Conservation (phyloP, 495 filamentous ascomycete species). For the Apiosordaria backusii region DNA sequence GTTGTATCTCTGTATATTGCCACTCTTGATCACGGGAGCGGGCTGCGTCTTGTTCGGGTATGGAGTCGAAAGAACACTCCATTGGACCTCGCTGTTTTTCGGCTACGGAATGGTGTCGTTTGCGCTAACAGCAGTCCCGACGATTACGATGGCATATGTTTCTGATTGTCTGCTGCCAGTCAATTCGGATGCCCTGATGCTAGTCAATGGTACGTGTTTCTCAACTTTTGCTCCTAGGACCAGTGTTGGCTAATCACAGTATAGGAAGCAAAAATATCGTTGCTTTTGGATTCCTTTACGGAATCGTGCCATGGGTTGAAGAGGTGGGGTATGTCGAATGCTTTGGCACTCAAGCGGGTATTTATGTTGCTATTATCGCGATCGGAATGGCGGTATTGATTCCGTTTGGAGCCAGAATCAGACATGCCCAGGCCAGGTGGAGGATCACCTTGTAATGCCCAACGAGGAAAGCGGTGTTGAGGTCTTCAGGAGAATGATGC, state of each 20-base stretch:
- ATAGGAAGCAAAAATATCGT: slow-evolving; percentile 34
- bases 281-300: slow-evolving; percentile 33
- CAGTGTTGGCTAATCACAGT: slow-evolving; percentile 5
- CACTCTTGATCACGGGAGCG: slow-evolving; percentile 35
- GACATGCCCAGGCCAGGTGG: slow-evolving; percentile 31
- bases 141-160: slow-evolving; percentile 35
- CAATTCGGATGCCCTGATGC: slow-evolving; percentile 35
- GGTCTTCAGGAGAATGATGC: background rate
- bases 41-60: slow-evolving; percentile 41
- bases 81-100: slow-evolving; percentile 35
- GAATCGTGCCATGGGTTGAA: slow-evolving; percentile 47
- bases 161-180: slow-evolving; percentile 34
- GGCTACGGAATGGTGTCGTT: slow-evolving; percentile 35
- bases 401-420: slow-evolving; percentile 30
- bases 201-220: slow-evolving; percentile 32
- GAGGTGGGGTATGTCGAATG: slow-evolving; percentile 47
- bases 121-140: slow-evolving; percentile 35
- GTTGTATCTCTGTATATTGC: slow-evolving; percentile 46
- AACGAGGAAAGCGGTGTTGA: background rate
- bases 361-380: slow-evolving; percentile 34
- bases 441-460: slow-evolving; percentile 29
- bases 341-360: slow-evolving; percentile 53
- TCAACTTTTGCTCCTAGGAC: too few species aligned
- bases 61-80: slow-evolving; percentile 28
- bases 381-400: slow-evolving; percentile 31